Base-by-base conservation (phyloP, 2,329 filamentous ascomycete genomes). In the Xylaria sp. region DNA sequence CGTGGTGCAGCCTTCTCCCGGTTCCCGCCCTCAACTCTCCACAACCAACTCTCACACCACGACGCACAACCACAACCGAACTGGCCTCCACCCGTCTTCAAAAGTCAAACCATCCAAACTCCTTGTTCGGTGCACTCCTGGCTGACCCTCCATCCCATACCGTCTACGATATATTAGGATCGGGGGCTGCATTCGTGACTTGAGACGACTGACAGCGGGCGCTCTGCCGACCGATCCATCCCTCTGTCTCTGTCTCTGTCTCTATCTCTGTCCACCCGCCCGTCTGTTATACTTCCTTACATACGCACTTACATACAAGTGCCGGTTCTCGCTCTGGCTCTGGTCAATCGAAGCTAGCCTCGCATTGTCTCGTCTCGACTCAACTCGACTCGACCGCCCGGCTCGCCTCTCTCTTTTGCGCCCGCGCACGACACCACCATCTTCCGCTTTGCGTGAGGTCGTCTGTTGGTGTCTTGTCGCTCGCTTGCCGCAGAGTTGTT, bases 291-390 rank as follows among this genome's bases (percentile, higher is more conserved):
- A 36, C 33, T 36, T 36, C 46, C 41, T 5, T 46, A 6, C 41
- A 7, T n/a, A 18, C 41, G 15, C n/a, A 18, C 41, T 18, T 36
- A 10, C 33, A 36, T 31, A 28, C 52, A 57, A 67, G 66, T 58
- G 59, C 62, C 62, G 66, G 43, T 54, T 62, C 57, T 56, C 43
- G 60, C 55, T 63, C 57, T 56, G 43, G 60, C 55, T 63, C 64
- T 69, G 66, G 43, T 68, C 62, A 58, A 58, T 66, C 59, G 51
- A 68, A 65, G 70, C 68, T 54, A 70, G 70, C 70, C 68, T 72
- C 62, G 70, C 68, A 66, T 68, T 51, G 59, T 66, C 62, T 68
- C 58, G 18, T 66, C 8, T 58, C 9, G 18, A 63, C 15, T 46
- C 9, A 23, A 57, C 8, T 58, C 9, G 18, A 63, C 15, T 58